Conservation (phyloP, 2,329 filamentous ascomycete species). For the Rhynchosporium graminicola region DNA sequence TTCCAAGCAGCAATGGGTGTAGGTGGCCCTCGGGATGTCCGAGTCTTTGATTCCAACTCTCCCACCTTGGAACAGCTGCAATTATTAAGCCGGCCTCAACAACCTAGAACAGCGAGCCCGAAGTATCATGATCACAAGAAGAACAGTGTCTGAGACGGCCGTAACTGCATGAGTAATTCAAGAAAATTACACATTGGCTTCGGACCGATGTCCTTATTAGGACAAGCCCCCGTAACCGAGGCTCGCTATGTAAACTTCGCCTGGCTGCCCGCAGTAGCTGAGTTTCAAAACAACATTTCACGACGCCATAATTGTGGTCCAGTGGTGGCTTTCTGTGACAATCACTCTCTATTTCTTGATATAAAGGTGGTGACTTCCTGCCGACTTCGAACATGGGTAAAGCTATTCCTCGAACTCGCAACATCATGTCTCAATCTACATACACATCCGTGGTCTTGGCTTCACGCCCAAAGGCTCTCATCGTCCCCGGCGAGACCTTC, state of each 20-base stretch:
- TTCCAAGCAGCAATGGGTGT: not conserved
- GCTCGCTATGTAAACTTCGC: conserved; percentile 8
- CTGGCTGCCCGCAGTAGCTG: conserved; percentile 9
- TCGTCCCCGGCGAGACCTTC: conserved; percentile 69
- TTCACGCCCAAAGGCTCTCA: conserved; percentile 59
- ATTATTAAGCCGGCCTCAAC: not conserved
- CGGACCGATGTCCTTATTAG: conserved; percentile 13
- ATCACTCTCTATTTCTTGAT: not conserved
- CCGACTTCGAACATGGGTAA: conserved; percentile 27
- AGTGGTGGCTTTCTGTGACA: conserved; percentile 3
- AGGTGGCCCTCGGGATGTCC: not conserved
- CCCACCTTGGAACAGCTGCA: not conserved
- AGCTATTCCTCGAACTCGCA: conserved; percentile 27
- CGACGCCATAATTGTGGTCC: conserved; percentile 11
- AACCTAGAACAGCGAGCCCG: not conserved
- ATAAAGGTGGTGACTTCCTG: conserved; percentile 4
- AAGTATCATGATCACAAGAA: conserved; percentile 4
- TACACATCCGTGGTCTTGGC: conserved; percentile 55
- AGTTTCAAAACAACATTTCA: conserved; percentile 14
- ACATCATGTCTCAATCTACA: conserved; percentile 39
- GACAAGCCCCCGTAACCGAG: conserved; percentile 18
- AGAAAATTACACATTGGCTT: not conserved
- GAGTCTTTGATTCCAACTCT: not conserved
- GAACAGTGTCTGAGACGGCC: not conserved
- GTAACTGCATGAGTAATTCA: not conserved